Conservation (phyloP, 129 eudicot genomes). For the Lactuca sativa region DNA sequence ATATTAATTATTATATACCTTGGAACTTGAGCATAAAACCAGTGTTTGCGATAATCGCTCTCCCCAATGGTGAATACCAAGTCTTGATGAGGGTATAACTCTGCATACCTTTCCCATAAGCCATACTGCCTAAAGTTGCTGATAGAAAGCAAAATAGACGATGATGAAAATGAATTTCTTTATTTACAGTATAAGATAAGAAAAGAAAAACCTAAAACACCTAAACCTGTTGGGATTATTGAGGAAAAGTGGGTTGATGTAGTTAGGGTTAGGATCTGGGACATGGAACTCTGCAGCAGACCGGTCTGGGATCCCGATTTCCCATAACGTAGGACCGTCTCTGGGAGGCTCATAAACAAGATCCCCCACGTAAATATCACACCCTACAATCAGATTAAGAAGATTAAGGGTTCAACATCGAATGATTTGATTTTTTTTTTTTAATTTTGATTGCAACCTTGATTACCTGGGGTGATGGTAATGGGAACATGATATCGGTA, state of each 20-base stretch:
- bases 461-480: constrained; percentile 48
- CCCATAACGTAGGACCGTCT: constrained; percentile 76
- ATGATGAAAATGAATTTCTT: too few relatives aligned
- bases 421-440: neutral
- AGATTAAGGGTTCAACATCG: neutral
- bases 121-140: constrained; percentile 72
- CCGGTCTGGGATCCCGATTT: constrained; percentile 70
- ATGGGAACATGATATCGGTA: constrained; percentile 35
- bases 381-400: constrained; percentile 17
- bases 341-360: constrained; percentile 59
- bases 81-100: constrained; percentile 51
- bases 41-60: constrained; percentile 51
- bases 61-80: constrained; percentile 51
- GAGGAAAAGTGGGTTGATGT: constrained; percentile 42
- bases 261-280: constrained; percentile 52
- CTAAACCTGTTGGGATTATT: constrained; percentile 43
- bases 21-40: constrained; percentile 68
- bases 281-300: constrained; percentile 60
- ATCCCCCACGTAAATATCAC: constrained; percentile 35
- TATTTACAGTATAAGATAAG: too few relatives aligned
- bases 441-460: neutral
- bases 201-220: neutral
- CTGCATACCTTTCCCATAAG: constrained; percentile 59
- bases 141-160: constrained; percentile 6
- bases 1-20: constrained; percentile 34